Conservation (phyloP, 2,329 filamentous ascomycete species). For the Dothistroma pini region DNA sequence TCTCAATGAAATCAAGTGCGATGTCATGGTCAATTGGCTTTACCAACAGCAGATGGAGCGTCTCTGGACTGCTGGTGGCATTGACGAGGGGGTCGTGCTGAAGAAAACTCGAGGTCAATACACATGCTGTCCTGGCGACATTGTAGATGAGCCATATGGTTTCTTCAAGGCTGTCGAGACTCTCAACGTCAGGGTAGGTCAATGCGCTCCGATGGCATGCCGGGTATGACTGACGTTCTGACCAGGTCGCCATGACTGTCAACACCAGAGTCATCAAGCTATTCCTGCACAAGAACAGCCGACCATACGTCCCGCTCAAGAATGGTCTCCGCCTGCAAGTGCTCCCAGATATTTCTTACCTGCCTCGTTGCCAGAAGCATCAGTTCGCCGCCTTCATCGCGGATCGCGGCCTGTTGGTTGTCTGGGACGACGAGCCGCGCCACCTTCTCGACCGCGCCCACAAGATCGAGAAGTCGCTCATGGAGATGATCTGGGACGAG, state of each 20-base stretch:
- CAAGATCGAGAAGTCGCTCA: slow-evolving; percentile 52
- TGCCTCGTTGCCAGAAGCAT: slow-evolving; percentile 60
- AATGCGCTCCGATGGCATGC: neutral
- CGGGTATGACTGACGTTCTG: slow-evolving; percentile 5
- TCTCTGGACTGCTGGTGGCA: slow-evolving; percentile 47
- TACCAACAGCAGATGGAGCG: slow-evolving; percentile 59
- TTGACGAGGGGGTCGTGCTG: slow-evolving; percentile 54
- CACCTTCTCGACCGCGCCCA: slow-evolving; percentile 52
- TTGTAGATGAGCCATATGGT: slow-evolving; percentile 44
- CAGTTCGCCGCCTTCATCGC: slow-evolving; percentile 64
- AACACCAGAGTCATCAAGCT: slow-evolving; percentile 62
- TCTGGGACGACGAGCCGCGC: slow-evolving; percentile 62
- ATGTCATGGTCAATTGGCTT: slow-evolving; percentile 62
- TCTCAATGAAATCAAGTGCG: slow-evolving; percentile 53
- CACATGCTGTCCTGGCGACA: slow-evolving; percentile 48
- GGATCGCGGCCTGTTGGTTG: slow-evolving; percentile 55
- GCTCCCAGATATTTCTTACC: slow-evolving; percentile 53
- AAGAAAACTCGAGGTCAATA: slow-evolving; percentile 52
- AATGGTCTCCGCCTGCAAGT: slow-evolving; percentile 61
- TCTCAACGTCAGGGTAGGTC: slow-evolving; percentile 54
- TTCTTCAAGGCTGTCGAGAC: slow-evolving; percentile 49
- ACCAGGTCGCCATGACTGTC: slow-evolving; percentile 63
- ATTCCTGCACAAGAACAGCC: slow-evolving; percentile 51
- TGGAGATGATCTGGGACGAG: slow-evolving; percentile 58
- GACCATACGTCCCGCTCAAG: slow-evolving; percentile 56